Percentiles rank a stretch among this genome's conserved stretches.
phyloP scores from a whole-genome alignment of 129 eudicot species.

The Tagetes patula region DNA sequence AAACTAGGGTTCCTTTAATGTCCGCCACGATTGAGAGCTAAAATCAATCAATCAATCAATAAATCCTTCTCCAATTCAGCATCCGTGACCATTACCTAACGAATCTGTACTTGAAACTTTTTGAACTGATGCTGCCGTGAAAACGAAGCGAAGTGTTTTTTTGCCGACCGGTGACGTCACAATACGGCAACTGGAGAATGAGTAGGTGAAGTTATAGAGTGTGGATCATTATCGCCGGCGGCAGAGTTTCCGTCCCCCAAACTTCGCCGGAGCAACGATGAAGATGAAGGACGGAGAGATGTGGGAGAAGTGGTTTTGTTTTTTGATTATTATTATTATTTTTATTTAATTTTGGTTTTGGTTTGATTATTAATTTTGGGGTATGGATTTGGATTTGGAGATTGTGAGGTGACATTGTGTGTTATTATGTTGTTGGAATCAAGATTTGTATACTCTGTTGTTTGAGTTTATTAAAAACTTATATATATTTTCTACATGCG shows the following conservation, averaged over 20 bases:
- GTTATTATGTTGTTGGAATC: slow-evolving; percentile 33
- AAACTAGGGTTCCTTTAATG: slow-evolving; percentile 51
- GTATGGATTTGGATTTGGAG: slow-evolving; percentile 24
- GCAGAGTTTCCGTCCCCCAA: slow-evolving; percentile 23
- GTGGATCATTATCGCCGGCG: slow-evolving; percentile 16
- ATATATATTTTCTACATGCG: neutral
- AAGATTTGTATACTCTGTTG: slow-evolving; percentile 27
- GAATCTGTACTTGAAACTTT: slow-evolving; percentile 15
- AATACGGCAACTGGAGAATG: neutral
- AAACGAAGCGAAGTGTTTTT: slow-evolving; percentile 16
- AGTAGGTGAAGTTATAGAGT: neutral
- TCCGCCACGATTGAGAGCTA: slow-evolving; percentile 48
- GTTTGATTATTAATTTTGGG: too few relatives aligned
- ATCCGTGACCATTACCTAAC: neutral
- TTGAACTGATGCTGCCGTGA: slow-evolving; percentile 30
- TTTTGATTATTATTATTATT: neutral
- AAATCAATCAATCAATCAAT: neutral
- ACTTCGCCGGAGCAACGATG: slow-evolving; percentile 32
- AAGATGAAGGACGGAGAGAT: slow-evolving; percentile 23
- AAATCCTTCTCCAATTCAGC: neutral
- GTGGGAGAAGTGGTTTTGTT: neutral
- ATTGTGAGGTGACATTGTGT: slow-evolving; percentile 40
- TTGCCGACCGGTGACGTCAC: neutral
- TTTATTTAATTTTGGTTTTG: neutral
- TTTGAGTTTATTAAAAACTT: neutral